Conservation (phyloP, 768 basidiomycete genomes). For the Tricholoma flavovirens region DNA sequence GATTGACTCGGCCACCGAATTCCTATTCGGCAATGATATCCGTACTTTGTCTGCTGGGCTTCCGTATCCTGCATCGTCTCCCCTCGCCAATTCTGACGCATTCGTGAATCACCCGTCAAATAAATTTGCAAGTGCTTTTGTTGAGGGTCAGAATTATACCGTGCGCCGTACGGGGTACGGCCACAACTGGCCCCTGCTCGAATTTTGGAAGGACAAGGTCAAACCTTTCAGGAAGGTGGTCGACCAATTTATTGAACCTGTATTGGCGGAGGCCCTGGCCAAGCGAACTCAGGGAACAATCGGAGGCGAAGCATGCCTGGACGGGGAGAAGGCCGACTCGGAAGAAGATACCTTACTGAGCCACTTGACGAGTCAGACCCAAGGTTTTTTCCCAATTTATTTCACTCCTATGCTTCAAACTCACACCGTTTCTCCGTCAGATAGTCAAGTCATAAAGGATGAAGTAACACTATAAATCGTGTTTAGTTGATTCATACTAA, state of each 20-base stretch:
- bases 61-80: slow-evolving; percentile 37
- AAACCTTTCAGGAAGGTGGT: slow-evolving; percentile 41
- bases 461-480: slow-evolving; percentile 7
- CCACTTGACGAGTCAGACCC: slow-evolving; percentile 48
- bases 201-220: slow-evolving; percentile 47
- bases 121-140: slow-evolving; percentile 45
- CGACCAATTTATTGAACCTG: slow-evolving; percentile 46
- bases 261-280: slow-evolving; percentile 42
- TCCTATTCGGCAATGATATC: slow-evolving; percentile 52
- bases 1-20: slow-evolving; percentile 58
- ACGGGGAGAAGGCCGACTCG: slow-evolving; percentile 10
- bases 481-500: background rate
- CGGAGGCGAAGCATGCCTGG: background rate
- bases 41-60: slow-evolving; percentile 43
- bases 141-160: slow-evolving; percentile 34
- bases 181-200: slow-evolving; percentile 41
- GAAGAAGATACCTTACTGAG: slow-evolving; percentile 39
- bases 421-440: background rate
- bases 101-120: slow-evolving; percentile 32
- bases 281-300: slow-evolving; percentile 15
- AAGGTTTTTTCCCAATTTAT: slow-evolving; percentile 28
- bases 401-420: background rate
- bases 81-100: slow-evolving; percentile 20
- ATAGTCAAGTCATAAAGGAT: slow-evolving; percentile 17
- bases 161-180: slow-evolving; percentile 32